Evolutionary conservation across 148 eudicot species (phyloP), one percentile per base, ranked within the genome.

Genomic region (Simmondsia chinensis): DNA sequence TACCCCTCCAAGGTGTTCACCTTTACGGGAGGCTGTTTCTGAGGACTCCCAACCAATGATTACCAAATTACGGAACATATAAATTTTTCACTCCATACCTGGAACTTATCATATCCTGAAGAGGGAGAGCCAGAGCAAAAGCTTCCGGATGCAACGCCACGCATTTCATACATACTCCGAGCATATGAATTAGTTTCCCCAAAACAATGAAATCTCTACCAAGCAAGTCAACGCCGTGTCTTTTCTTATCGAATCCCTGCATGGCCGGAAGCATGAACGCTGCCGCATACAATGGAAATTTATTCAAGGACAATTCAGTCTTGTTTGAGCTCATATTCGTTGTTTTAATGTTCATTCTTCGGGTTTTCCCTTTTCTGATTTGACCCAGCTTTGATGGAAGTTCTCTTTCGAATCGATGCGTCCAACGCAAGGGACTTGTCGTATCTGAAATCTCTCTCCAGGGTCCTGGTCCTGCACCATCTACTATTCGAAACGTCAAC

Each of bases 111-210:
- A 84, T 73, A 53, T 84, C 95, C 54, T 84, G 56, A 47, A 89
- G 77, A 23, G 81, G 70, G 27, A 73, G 63, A 38, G 78, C 87
- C 68, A 89, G 59, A 48, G 74, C 82, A 47, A 87, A 89, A 34
- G 97, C 95, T 63, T 89, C 97, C 4, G 97, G 97, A 64, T 89
- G 97, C 82, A 89, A 72, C 40, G 95, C 79, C 50, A 76, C 63
- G 58, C 95, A 81, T 68, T 70, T 81, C 65, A 89, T 81, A 59
- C 97, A 84, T 20, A 84, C 72, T 30, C 95, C 97, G 16, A 89
- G 97, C 93, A 79, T 89, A 69, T 84, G 71, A 46, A 84, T 54
- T 44, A 89, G 82, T 63, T 76, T 89, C 27, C 97, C 97, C 44
- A 89, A 61, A 44, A 89, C 87, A 61, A 89, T 64, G 59, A 81